These are phyloP conservation scores for Botrytis galanthina DNA, from an alignment of 2,329 filamentous ascomycete genomes.

Conservation along the genomic window DNA sequence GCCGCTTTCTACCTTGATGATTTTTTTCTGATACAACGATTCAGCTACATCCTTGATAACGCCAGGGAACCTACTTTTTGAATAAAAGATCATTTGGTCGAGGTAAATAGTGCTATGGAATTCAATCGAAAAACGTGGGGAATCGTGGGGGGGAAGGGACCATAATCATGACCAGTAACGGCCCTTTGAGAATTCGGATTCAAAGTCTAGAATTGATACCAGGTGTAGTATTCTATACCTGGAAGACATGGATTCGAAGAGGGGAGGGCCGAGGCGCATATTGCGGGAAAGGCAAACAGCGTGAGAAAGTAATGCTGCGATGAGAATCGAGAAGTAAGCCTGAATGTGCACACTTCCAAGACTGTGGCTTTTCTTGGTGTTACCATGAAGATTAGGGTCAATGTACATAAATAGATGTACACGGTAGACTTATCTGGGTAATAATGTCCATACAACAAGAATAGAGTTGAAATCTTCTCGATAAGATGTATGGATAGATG, in stretches of 20 bases:
- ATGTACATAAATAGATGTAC: background rate
- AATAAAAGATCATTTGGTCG: too few relatives aligned
- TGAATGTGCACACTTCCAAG: background rate
- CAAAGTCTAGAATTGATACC: background rate
- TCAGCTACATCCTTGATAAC: background rate
- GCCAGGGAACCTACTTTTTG: background rate
- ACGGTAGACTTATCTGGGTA: background rate
- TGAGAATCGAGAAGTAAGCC: background rate
- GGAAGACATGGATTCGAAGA: background rate
- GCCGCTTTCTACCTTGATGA: background rate
- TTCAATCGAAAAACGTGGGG: conserved; percentile 4
- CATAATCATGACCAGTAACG: background rate
- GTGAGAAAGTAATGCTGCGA: background rate
- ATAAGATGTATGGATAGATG: background rate
- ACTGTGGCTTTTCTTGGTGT: background rate
- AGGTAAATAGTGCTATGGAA: background rate
- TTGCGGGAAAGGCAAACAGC: conserved; percentile 7
- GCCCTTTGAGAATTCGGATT: background rate
- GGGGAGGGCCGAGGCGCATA: background rate
- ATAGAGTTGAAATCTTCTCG: background rate
- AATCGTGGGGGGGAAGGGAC: background rate
- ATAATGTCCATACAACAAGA: too few relatives aligned
- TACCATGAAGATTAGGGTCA: background rate
- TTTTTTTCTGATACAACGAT: background rate
- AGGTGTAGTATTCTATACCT: background rate